Percentiles rank a stretch among this genome's conserved stretches.
Evolutionary conservation across 495 filamentous ascomycete species (phyloP).

Genomic region (Hypoxylon fuscum): DNA sequence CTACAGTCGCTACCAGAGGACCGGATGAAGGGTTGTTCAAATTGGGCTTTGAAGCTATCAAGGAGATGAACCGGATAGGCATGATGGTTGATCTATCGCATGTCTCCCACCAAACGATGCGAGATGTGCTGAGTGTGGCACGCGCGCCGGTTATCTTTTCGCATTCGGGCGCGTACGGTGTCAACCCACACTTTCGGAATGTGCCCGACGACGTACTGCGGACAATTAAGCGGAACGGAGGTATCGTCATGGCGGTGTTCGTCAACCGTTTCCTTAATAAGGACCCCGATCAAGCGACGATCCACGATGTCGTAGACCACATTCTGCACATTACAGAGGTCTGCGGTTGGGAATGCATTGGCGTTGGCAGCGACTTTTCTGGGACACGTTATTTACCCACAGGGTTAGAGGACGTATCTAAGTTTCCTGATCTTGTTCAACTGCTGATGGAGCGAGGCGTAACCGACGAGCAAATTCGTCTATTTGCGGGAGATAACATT

Average conservation of each 20-base stretch:
- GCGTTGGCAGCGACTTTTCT: constrained; percentile 72
- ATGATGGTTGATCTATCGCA: constrained; percentile 64
- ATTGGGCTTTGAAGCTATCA: constrained; percentile 32
- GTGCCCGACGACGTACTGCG: constrained; percentile 67
- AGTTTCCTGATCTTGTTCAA: constrained; percentile 33
- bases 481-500: constrained; percentile 64
- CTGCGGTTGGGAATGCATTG: constrained; percentile 68
- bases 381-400: constrained; percentile 59
- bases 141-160: constrained; percentile 67
- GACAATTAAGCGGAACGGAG: constrained; percentile 62
- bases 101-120: constrained; percentile 64
- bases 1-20: constrained; percentile 42
- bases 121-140: constrained; percentile 60
- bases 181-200: constrained; percentile 67
- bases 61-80: constrained; percentile 66
- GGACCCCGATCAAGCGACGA: constrained; percentile 62
- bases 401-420: constrained; percentile 59
- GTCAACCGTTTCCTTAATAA: constrained; percentile 68
- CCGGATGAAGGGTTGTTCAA: constrained; percentile 30
- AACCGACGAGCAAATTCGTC: constrained; percentile 59
- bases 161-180: constrained; percentile 61
- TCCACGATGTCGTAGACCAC: constrained; percentile 72
- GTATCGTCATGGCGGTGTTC: constrained; percentile 70
- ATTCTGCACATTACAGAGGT: constrained; percentile 64
- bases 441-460: constrained; percentile 56